Evolutionary conservation across 1,284 basidiomycete species (phyloP).

Genomic region (Fomitopsis schrenkii): DNA sequence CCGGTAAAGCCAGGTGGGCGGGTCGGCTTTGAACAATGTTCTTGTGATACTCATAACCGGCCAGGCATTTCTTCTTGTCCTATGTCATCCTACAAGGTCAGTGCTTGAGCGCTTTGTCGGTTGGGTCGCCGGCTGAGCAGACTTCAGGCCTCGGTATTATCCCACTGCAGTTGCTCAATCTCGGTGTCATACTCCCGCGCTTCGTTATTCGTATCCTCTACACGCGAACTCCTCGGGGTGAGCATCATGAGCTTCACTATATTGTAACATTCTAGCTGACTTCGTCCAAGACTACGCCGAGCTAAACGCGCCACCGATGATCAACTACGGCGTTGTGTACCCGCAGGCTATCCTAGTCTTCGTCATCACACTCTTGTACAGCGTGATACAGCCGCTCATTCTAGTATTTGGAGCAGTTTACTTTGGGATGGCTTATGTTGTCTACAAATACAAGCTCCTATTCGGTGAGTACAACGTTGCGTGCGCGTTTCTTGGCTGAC

Average conservation of each 20-base stretch:
- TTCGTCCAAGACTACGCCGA: constrained; percentile 78
- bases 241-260: constrained; percentile 13
- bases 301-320: constrained; percentile 94
- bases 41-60: constrained; percentile 5
- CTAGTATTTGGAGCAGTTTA: constrained; percentile 93
- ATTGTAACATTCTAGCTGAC: not conserved
- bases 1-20: constrained; percentile 59
- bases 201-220: constrained; percentile 67
- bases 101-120: not conserved
- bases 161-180: constrained; percentile 90
- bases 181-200: constrained; percentile 80
- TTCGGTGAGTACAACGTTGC: constrained; percentile 62
- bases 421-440: constrained; percentile 90
- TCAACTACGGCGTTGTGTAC: constrained; percentile 92
- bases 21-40: not conserved
- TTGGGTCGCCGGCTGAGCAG: not conserved
- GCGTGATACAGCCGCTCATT: constrained; percentile 92
- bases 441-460: constrained; percentile 96
- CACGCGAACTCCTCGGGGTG: constrained; percentile 85
- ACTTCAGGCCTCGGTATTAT: constrained; percentile 82
- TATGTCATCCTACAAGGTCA: constrained; percentile 93
- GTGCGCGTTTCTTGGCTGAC: not conserved
- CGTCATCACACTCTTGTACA: constrained; percentile 92
- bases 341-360: constrained; percentile 96
- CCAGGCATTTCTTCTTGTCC: constrained; percentile 88